phyloP scores from a whole-genome alignment of 495 filamentous ascomycete genomes.

The Aspergillus diversus region DNA sequence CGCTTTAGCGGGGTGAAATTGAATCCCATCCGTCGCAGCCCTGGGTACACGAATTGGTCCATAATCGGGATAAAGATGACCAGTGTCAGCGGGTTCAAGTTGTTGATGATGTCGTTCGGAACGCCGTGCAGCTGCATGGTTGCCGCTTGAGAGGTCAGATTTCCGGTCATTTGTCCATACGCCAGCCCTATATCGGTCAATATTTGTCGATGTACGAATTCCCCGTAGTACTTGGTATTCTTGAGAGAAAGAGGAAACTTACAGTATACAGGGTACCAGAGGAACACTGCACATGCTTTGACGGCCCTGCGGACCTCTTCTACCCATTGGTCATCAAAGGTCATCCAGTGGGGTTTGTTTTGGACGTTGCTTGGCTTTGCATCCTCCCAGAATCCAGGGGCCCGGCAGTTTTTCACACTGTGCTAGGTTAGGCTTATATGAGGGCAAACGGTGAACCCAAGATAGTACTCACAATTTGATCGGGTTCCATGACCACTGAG shows the following conservation, averaged over 20 bases:
- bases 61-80: slow-evolving; percentile 72
- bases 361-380: slow-evolving; percentile 65
- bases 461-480: slow-evolving; percentile 37
- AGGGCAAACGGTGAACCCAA: background rate
- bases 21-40: slow-evolving; percentile 59
- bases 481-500: slow-evolving; percentile 62
- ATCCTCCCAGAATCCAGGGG: slow-evolving; percentile 61
- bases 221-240: background rate
- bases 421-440: background rate
- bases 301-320: slow-evolving; percentile 55
- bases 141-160: slow-evolving; percentile 60
- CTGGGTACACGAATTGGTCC: slow-evolving; percentile 67
- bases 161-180: slow-evolving; percentile 63
- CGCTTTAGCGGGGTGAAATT: slow-evolving; percentile 68
- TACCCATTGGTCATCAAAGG: slow-evolving; percentile 59
- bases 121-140: slow-evolving; percentile 54
- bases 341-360: slow-evolving; percentile 64
- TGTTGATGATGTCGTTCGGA: slow-evolving; percentile 72
- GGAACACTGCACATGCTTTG: slow-evolving; percentile 57
- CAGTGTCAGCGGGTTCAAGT: slow-evolving; percentile 71
- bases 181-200: slow-evolving; percentile 44
- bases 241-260: slow-evolving; percentile 1
- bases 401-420: slow-evolving; percentile 56
- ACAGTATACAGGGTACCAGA: slow-evolving; percentile 65
- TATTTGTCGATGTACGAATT: background rate